phyloP scores from a whole-genome alignment of 2,329 filamentous ascomycete genomes.

The Colletotrichum lupini region DNA sequence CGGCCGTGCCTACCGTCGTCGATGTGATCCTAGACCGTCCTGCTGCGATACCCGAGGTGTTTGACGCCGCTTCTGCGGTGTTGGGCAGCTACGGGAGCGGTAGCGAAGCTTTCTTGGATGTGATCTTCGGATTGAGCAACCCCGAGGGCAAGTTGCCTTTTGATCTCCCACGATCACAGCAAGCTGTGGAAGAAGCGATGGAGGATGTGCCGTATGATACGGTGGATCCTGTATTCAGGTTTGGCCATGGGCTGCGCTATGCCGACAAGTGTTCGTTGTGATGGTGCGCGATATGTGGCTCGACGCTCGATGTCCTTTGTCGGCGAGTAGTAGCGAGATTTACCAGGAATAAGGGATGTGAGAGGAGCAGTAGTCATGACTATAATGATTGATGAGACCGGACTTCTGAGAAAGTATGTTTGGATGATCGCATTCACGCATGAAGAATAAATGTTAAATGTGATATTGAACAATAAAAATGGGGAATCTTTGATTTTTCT shows the following conservation, averaged over 20 bases:
- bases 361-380: no score
- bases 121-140: conserved; percentile 50
- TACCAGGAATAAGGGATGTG: no score
- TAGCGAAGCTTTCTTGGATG: conserved; percentile 54
- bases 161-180: conserved; percentile 57
- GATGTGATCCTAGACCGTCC: conserved; percentile 57
- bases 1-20: conserved; percentile 52
- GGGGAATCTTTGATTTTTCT: neutral
- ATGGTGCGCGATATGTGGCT: neutral
- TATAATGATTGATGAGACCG: no score
- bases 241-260: conserved; percentile 42
- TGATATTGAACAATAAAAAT: neutral
- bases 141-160: conserved; percentile 57
- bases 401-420: no score
- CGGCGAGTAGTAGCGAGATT: no score
- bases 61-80: conserved; percentile 50
- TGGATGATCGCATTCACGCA: neutral
- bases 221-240: conserved; percentile 42
- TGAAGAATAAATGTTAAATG: neutral
- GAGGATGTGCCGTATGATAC: conserved; percentile 45
- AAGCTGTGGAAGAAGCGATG: conserved; percentile 49
- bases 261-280: conserved; percentile 2
- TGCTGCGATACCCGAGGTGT: conserved; percentile 53
- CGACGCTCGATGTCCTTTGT: no score
- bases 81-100: conserved; percentile 54